phyloP scores from a whole-genome alignment of 176 grass and related monocot genomes.

The Pontederia paniculata region DNA sequence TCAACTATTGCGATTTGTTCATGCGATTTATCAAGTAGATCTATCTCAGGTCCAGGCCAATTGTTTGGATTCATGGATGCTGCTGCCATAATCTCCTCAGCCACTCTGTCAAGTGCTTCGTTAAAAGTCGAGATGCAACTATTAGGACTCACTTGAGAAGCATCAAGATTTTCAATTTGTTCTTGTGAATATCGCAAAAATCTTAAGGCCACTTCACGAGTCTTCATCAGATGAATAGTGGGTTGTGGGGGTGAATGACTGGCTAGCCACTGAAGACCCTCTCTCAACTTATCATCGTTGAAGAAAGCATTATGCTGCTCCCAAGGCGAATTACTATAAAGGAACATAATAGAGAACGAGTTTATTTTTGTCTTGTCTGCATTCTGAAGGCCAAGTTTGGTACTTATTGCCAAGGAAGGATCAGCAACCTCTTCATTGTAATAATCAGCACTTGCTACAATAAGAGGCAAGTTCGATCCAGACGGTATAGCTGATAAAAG shows the following conservation, averaged over 20 bases:
- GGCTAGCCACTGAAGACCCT: constrained; percentile 65
- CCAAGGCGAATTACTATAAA: constrained; percentile 21
- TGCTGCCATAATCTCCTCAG: constrained; percentile 38
- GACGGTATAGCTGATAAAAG: constrained; percentile 46
- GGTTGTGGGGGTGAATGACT: constrained; percentile 47
- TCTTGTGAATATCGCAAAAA: constrained; percentile 51
- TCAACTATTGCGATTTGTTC: constrained; percentile 39
- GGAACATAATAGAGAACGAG: constrained; percentile 54
- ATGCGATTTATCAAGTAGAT: constrained; percentile 43
- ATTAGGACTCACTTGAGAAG: constrained; percentile 41
- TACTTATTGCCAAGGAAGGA: constrained; percentile 33
- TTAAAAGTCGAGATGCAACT: constrained; percentile 66
- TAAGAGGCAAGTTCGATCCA: constrained; percentile 57
- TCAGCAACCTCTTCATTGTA: constrained; percentile 37
- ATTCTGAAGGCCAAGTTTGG: constrained; percentile 41
- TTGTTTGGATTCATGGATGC: constrained; percentile 32
- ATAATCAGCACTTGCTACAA: constrained; percentile 50
- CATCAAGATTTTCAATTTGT: constrained; percentile 23
- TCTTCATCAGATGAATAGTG: constrained; percentile 47
- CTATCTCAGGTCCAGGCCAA: constrained; percentile 64
- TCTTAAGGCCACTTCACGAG: constrained; percentile 31
- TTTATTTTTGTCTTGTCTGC: constrained; percentile 34
- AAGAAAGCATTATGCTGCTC: constrained; percentile 46
- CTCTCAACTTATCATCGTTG: constrained; percentile 49
- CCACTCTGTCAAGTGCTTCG: constrained; percentile 37